These are phyloP conservation scores for Avena eriantha DNA, from an alignment of 176 grass and related monocot genomes.

Conservation along the genomic window DNA sequence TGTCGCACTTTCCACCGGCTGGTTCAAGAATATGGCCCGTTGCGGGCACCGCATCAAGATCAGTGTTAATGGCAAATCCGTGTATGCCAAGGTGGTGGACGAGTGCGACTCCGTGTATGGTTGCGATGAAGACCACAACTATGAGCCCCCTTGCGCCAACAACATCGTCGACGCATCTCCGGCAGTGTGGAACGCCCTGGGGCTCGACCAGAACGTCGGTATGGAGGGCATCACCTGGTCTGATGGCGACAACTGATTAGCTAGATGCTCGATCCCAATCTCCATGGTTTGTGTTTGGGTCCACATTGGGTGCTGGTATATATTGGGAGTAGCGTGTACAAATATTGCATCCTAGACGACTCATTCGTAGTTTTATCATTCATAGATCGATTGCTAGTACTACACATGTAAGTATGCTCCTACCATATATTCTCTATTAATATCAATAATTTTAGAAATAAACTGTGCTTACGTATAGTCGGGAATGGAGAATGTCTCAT, in stretches of 20 bases:
- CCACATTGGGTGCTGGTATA: neutral
- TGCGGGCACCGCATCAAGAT: neutral
- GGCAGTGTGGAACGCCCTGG: neutral
- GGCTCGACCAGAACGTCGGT: neutral
- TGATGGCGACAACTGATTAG: neutral
- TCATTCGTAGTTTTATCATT: neutral
- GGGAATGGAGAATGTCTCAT: no score
- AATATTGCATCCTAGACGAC: neutral
- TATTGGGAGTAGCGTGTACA: neutral
- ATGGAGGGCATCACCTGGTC: neutral
- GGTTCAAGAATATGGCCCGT: slow-evolving; percentile 1
- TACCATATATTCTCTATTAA: no score
- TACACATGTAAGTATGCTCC: neutral
- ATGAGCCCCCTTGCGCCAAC: neutral
- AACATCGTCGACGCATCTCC: neutral
- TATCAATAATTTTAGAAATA: no score
- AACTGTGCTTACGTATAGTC: no score
- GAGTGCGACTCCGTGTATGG: neutral
- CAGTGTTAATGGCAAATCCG: neutral
- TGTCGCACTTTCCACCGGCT: neutral
- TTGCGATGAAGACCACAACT: neutral
- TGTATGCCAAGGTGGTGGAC: slow-evolving; percentile 4
- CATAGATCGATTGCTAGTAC: neutral
- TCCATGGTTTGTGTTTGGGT: neutral
- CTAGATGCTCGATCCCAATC: neutral